Base-by-base conservation (phyloP, 257 asterid genomes). In the Perilla frutescens region DNA sequence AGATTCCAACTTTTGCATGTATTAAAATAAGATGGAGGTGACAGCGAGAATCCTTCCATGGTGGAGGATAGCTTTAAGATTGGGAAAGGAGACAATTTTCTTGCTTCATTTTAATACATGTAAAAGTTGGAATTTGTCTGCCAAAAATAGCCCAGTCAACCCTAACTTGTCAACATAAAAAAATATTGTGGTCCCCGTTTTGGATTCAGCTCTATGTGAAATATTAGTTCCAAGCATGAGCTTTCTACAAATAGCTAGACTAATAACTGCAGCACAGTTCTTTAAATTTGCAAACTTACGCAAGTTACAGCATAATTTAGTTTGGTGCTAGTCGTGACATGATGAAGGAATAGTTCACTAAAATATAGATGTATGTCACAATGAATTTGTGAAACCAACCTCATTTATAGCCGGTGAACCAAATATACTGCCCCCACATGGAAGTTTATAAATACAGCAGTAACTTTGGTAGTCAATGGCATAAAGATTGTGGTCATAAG, bases 401-500 rank as follows among this genome's bases (percentile, higher is more conserved):
- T 91, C 90, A 82, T 90, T 85, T 67, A 93, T 70, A 78, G 84
- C 96, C 41, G 98, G 98, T 65, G 98, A 83, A 79, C 98, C 90
- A 62, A 88, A 93, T 85, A 93, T 81, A 77, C 97, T 93, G 73
- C 98, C 97, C 69, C 96, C 94, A 47, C 97, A 93, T 32, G 74
- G 82, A 78, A 89, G 79, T 81, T 81, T 88, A 77, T 77, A 89
- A 57, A 76, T 68, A 77, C 98, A 91, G 73, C 78, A 77, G 83
- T 86, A 83, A 51, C 70, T 85, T 81, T 64, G 82, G 88, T 93
- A 93, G 81, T 93, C 96, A 71, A 93, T 87, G 62, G 97, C 97
- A 79, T 93, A 93, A 32, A 93, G 84, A 78, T 87, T 78, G 72
- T 89, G 98, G 77, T 91, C 97, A 56, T 93, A 89, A 32, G 98